These are phyloP conservation scores for Fibroporia radiculosa DNA, from an alignment of 768 basidiomycete genomes.

Conservation along the genomic window DNA sequence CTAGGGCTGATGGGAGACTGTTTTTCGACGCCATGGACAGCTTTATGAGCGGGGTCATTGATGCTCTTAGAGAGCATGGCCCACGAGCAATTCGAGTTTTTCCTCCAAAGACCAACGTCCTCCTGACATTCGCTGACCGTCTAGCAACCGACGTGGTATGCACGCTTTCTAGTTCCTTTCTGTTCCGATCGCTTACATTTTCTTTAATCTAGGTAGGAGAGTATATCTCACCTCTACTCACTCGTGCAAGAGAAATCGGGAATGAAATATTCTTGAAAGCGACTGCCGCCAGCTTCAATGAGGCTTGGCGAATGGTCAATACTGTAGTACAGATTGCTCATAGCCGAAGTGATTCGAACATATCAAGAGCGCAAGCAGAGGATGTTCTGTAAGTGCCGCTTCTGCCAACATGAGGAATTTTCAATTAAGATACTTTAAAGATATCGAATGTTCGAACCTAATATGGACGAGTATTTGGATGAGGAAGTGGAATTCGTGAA, in stretches of 20 bases:
- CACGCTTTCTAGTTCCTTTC: slow-evolving; percentile 5
- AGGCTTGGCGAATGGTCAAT: slow-evolving; percentile 83
- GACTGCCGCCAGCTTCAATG: slow-evolving; percentile 82
- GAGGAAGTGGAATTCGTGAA: slow-evolving; percentile 87
- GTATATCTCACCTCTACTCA: slow-evolving; percentile 73
- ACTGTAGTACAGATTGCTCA: slow-evolving; percentile 52
- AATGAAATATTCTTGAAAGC: slow-evolving; percentile 72
- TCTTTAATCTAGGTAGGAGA: slow-evolving; percentile 63
- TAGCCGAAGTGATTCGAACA: slow-evolving; percentile 29
- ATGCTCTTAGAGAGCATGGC: slow-evolving; percentile 66
- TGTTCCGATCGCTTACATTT: not conserved
- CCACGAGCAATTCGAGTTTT: slow-evolving; percentile 80
- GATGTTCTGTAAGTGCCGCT: slow-evolving; percentile 65
- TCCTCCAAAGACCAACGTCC: slow-evolving; percentile 68
- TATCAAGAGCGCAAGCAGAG: slow-evolving; percentile 54
- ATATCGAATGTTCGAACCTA: slow-evolving; percentile 89
- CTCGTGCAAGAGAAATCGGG: slow-evolving; percentile 68
- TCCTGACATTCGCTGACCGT: slow-evolving; percentile 77
- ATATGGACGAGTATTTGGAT: slow-evolving; percentile 97
- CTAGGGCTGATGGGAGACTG: slow-evolving; percentile 46
- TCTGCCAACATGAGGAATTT: not conserved
- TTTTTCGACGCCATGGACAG: slow-evolving; percentile 92
- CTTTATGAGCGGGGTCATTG: slow-evolving; percentile 69
- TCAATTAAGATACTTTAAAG: slow-evolving; percentile 38
- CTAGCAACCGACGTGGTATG: slow-evolving; percentile 79